Evolutionary conservation across 108 stramenopile genomes (phyloP).

Genomic region (Pseudonitzschia delicatissima): DNA sequence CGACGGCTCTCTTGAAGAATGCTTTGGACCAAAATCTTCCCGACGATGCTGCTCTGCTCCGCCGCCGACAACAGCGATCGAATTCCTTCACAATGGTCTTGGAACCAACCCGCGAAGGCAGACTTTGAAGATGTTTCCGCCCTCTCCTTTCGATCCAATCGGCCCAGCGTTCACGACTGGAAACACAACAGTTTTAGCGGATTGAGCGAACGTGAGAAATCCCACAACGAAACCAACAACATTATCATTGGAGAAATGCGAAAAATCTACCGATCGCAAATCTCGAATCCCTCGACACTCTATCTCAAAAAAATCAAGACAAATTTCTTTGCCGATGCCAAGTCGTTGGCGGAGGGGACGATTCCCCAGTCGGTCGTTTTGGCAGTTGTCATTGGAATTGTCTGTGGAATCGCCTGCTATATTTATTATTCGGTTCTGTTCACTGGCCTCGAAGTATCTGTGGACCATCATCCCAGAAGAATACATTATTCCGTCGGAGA

Average conservation of each 20-base stretch:
- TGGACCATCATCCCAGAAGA: slow-evolving; percentile 53
- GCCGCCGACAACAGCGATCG: neutral
- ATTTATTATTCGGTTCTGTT: slow-evolving; percentile 56
- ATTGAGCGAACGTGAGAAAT: no score
- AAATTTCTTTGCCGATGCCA: slow-evolving; percentile 49
- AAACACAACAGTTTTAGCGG: no score
- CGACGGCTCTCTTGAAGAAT: slow-evolving; percentile 1
- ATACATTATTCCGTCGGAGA: slow-evolving; percentile 39
- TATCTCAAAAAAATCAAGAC: slow-evolving; percentile 27
- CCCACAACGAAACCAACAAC: neutral
- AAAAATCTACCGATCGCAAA: slow-evolving; percentile 1
- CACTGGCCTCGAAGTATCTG: slow-evolving; percentile 36
- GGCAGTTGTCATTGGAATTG: slow-evolving; percentile 47
- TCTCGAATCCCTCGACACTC: neutral
- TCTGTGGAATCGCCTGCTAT: slow-evolving; percentile 63
- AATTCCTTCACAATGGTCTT: neutral
- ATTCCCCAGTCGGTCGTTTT: slow-evolving; percentile 60
- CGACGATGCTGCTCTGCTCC: neutral
- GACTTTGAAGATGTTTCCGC: no score
- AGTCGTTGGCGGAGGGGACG: slow-evolving; percentile 48
- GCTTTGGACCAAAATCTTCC: neutral
- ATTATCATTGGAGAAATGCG: neutral
- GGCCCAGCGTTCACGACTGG: no score
- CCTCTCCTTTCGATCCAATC: no score
- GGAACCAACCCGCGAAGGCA: no score